Evolutionary conservation across 345 rosid genomes (phyloP).

Genomic region (Linum trigynum): DNA sequence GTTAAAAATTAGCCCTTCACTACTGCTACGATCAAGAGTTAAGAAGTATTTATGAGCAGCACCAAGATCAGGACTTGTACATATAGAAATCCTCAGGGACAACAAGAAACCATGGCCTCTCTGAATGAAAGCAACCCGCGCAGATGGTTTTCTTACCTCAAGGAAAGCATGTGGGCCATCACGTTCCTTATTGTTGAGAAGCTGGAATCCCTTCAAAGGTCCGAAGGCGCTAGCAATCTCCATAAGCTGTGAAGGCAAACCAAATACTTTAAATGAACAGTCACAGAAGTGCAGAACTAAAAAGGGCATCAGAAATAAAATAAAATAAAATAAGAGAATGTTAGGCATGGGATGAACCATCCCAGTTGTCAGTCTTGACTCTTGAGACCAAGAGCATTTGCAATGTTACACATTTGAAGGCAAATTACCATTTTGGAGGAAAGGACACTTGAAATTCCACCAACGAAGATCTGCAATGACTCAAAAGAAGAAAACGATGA

Average conservation of each 20-base stretch:
- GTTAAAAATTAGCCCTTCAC: constrained; percentile 4
- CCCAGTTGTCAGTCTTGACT: constrained; percentile 1
- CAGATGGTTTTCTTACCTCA: constrained; percentile 50
- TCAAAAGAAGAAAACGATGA: constrained; percentile 6
- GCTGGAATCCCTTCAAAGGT: constrained; percentile 66
- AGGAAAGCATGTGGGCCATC: constrained; percentile 46
- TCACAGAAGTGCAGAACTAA: background rate
- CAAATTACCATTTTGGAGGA: constrained; percentile 74
- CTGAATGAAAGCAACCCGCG: constrained; percentile 10
- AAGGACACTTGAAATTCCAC: constrained; percentile 65
- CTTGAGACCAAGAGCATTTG: background rate
- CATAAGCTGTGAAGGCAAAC: constrained; percentile 43
- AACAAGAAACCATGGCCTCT: background rate
- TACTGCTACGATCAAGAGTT: constrained; percentile 4
- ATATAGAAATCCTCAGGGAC: background rate
- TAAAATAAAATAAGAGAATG: background rate
- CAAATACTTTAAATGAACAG: constrained; percentile 11
- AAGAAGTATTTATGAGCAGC: background rate
- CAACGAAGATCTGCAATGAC: constrained; percentile 70
- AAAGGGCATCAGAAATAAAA: background rate
- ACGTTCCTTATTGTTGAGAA: constrained; percentile 32
- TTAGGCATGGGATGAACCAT: background rate
- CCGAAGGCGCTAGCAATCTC: constrained; percentile 87
- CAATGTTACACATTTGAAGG: constrained; percentile 7
- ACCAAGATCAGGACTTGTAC: background rate